Evolutionary conservation across 2,329 filamentous ascomycete species (phyloP), one percentile per base, ranked within the genome.

Genomic region (Penicillium sp.): DNA sequence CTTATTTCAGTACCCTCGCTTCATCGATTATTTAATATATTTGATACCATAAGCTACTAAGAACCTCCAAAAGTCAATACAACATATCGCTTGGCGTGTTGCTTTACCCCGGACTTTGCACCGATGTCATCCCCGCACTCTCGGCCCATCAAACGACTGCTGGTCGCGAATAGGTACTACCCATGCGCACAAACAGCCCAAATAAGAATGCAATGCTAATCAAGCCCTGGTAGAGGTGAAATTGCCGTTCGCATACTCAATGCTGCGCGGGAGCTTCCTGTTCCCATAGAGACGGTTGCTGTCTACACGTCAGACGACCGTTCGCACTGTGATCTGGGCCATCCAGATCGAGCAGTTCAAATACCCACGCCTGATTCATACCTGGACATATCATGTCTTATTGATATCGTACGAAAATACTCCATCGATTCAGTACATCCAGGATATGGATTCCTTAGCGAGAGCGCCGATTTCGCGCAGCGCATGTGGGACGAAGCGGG

Each of bases 371-470:
- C 83, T 19, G 70, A 78, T 1, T 77, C 79, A 0, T 88, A 86
- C 63, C 77, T 85, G 64, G 75, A 82, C 61, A 81, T 85, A 31
- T 58, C 77, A 8, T 68, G 75, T 7, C 69, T 87, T 0, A 67
- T 85, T 8, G 55, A 69, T 0, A 69, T 87, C 25, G 80, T 72
- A 3, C 77, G 79, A 54, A 72, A 81, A 37, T 68, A 86, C 64
- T 61, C 72, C 0, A 83, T 87, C 45, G 82, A 86, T 63, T 76
- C 82, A 3, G 74, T 86, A 0, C 83, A 86, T 67, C 83, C 84
- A 0, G 84, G 83, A 4, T 87, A 87, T 72, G 84, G 84, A 10
- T 87, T 96, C 71, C 73, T 86, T 1, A 83, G 81, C 13, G 84
- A 86, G 64, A 83, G 76, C 23, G 73, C 80, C 2, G 77, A 80